These are phyloP conservation scores for Nissolia schottii DNA, from an alignment of 306 rosid genomes.

Conservation along the genomic window DNA sequence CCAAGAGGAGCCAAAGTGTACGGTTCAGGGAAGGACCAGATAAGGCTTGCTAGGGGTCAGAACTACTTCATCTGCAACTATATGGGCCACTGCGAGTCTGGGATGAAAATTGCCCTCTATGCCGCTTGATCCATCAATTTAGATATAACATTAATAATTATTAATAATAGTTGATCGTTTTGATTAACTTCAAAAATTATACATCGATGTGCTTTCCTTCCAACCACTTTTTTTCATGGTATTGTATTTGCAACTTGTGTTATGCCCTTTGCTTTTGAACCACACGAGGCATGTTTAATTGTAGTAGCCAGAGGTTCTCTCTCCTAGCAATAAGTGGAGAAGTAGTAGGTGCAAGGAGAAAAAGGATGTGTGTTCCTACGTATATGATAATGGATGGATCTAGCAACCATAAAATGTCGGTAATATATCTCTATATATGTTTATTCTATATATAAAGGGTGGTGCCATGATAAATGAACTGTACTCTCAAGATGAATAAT, in stretches of 20 bases:
- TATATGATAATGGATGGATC: background rate
- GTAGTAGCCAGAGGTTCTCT: background rate
- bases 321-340: background rate
- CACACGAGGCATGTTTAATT: background rate
- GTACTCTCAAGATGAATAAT: too few species aligned
- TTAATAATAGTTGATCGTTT: background rate
- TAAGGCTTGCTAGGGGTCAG: slow-evolving; percentile 49
- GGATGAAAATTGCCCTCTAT: slow-evolving; percentile 56
- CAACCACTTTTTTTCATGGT: too few species aligned
- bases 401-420: background rate
- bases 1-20: slow-evolving; percentile 43
- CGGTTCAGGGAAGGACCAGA: slow-evolving; percentile 47
- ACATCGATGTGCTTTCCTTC: background rate
- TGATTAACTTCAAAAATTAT: background rate
- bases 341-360: background rate
- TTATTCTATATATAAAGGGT: too few species aligned
- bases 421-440: too few species aligned
- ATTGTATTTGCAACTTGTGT: background rate
- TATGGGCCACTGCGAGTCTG: slow-evolving; percentile 56
- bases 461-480: too few species aligned
- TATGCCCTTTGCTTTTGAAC: background rate
- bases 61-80: slow-evolving; percentile 62
- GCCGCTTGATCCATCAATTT: slow-evolving; percentile 29
- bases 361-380: background rate
- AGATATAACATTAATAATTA: too few species aligned